Evolutionary conservation across 352 stramenopile species (phyloP).

Genomic region (Phytopythium cucurbitacearum): DNA sequence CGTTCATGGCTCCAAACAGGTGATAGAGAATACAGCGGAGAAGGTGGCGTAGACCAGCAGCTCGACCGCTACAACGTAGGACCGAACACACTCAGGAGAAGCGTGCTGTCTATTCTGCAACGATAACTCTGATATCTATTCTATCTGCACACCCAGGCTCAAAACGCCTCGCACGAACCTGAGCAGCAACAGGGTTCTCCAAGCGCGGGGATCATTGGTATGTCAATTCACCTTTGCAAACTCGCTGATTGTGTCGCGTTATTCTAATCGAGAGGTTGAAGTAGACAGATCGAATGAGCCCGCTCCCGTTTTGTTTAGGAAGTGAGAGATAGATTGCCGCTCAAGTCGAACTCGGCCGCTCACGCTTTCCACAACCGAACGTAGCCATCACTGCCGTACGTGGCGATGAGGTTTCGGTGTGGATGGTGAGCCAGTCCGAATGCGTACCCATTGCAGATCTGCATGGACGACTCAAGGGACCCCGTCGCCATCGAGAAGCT

Average conservation of each 20-base stretch:
- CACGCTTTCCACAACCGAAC: constrained; percentile 79
- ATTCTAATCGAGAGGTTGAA: too few species aligned
- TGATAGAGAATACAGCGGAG: too few species aligned
- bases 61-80: neutral
- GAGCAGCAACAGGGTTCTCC: too few species aligned
- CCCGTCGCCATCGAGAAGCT: constrained; percentile 58
- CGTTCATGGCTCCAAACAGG: neutral
- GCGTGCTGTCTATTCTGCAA: neutral
- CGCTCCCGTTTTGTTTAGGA: constrained; percentile 40
- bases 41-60: neutral
- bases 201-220: too few species aligned
- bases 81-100: too few species aligned
- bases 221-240: too few species aligned
- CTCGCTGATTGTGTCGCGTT: too few species aligned
- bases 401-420: constrained; percentile 87
- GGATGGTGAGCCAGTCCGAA: constrained; percentile 86
- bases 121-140: too few species aligned
- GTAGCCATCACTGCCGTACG: constrained; percentile 84
- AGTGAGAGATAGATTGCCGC: constrained; percentile 10
- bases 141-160: too few species aligned
- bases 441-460: constrained; percentile 78
- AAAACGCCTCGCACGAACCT: too few species aligned
- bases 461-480: constrained; percentile 65
- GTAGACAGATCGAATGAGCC: constrained; percentile 22
- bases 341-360: constrained; percentile 3